Evolutionary conservation across 2,329 filamentous ascomycete species (phyloP), one percentile per base, ranked within the genome.

Genomic region (Sphaerulina musiva): DNA sequence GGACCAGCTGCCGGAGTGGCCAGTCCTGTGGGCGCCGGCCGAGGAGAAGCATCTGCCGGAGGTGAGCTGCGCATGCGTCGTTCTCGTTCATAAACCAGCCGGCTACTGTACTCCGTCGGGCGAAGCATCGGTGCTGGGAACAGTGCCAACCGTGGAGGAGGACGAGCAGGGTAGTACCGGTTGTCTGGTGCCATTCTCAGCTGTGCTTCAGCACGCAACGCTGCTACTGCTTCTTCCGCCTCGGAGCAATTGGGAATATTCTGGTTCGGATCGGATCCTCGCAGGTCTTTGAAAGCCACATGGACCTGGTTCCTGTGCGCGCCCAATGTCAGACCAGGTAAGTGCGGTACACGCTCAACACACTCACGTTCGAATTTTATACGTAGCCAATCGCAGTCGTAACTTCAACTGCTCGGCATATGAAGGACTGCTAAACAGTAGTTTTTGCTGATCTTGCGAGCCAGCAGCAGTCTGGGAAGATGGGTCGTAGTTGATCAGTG

Each of bases 351-450:
- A 12, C 4, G 29, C 23, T 8, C 12, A n/a, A 11, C 7, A n/a
- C 6, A 49, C 54, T 53, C 49, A 53, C 54, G 54, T 56, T 36
- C 44, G 41, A 20, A 91, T 76, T 71, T 90, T 90, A 75, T 89
- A 90, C 65, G 80, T 80, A 11, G 85, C 87, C 17, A 89, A 78
- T 29, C 80, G 77, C 12, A 91, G 79, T n/a, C 86, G 80, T 8
- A 88, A 77, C 48, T 79, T 79, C 43, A 90, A 74, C 46, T 82
- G 80, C 65, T 86, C 80, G 17, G 83, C 84, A 70, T 59, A 51
- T 8, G 62, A 64, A 29, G 48, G 80, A 79, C 53, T 49, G 39
- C 54, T 47, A 47, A 54, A 48, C 11, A 57, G 32, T n/a, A 44
- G 45, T 2, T 41, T 50, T 20, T 46, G 38, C n/a, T 31, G 46